phyloP scores from a whole-genome alignment of 2,329 filamentous ascomycete species.

The Cladosporium colombiae region DNA sequence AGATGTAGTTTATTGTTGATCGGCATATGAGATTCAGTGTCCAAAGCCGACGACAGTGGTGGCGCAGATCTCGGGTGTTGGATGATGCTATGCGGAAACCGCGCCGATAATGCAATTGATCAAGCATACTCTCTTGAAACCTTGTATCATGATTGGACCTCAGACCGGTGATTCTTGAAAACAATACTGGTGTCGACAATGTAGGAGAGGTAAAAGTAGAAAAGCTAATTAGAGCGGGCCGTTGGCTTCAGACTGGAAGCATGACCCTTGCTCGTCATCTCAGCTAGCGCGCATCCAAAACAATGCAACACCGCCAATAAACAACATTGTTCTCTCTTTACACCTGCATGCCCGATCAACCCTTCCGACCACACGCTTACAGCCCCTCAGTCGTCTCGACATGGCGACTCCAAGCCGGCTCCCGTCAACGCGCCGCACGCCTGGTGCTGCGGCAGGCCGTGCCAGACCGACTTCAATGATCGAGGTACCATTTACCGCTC shows the following conservation, averaged over 20 bases:
- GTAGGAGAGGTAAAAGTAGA: not conserved
- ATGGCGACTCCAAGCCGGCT: slow-evolving; percentile 28
- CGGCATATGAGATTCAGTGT: too few species aligned
- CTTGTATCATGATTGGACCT: too few species aligned
- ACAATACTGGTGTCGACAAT: not conserved
- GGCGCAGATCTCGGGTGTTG: too few species aligned
- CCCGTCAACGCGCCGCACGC: slow-evolving; percentile 28
- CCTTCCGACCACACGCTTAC: not conserved
- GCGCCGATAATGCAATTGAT: too few species aligned
- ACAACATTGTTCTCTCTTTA: not conserved
- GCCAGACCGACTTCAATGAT: slow-evolving; percentile 35
- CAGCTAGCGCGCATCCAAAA: not conserved
- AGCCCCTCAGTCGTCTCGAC: not conserved
- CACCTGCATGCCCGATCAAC: not conserved
- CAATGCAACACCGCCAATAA: not conserved
- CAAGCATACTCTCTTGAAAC: too few species aligned
- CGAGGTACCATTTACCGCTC: slow-evolving; percentile 29
- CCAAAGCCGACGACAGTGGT: too few species aligned
- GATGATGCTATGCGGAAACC: too few species aligned
- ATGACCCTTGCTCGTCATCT: not conserved
- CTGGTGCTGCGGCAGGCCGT: slow-evolving; percentile 23
- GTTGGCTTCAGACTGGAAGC: not conserved
- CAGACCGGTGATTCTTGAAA: too few species aligned
- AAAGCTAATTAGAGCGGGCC: not conserved
- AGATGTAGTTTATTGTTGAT: too few species aligned